A percentile compares a stretch with the other conserved stretches of the same genome.
Evolutionary conservation across 208 protist species (phyloP).

Genomic region (Phytomonas sp.): DNA sequence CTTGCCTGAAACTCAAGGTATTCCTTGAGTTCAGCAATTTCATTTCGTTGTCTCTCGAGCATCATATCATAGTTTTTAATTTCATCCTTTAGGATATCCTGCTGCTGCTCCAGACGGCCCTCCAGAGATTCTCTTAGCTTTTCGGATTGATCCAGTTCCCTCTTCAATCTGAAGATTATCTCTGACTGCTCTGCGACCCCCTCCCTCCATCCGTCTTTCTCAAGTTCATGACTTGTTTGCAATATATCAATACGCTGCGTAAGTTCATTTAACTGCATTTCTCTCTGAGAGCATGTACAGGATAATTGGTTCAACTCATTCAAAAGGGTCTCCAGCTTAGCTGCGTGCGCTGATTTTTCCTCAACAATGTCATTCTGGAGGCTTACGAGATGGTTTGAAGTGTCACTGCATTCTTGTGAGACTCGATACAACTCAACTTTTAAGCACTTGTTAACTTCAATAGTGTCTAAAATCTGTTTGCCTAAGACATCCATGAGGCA

Average conservation of each 20-base stretch:
- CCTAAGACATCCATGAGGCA: neutral
- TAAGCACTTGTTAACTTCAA: neutral
- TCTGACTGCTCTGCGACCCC: neutral
- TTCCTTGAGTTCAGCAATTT: conserved; percentile 30
- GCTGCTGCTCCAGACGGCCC: conserved; percentile 14
- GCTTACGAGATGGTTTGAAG: neutral
- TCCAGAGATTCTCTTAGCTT: neutral
- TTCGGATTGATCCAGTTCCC: neutral
- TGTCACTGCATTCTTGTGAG: neutral
- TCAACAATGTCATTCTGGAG: neutral
- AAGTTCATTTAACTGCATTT: neutral
- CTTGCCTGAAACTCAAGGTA: conserved; percentile 41
- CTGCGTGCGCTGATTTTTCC: neutral
- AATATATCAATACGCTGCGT: neutral
- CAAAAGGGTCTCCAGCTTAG: neutral
- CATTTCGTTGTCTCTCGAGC: conserved; percentile 14
- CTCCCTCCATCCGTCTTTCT: neutral
- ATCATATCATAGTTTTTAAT: neutral
- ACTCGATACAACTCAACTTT: neutral
- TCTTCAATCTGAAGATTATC: neutral
- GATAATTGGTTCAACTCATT: neutral
- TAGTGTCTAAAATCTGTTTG: neutral
- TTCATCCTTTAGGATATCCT: conserved; percentile 2
- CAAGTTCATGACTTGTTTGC: neutral
- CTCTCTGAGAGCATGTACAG: neutral